phyloP scores from a whole-genome alignment of 495 filamentous ascomycete species.

The Xylaria acuta region DNA sequence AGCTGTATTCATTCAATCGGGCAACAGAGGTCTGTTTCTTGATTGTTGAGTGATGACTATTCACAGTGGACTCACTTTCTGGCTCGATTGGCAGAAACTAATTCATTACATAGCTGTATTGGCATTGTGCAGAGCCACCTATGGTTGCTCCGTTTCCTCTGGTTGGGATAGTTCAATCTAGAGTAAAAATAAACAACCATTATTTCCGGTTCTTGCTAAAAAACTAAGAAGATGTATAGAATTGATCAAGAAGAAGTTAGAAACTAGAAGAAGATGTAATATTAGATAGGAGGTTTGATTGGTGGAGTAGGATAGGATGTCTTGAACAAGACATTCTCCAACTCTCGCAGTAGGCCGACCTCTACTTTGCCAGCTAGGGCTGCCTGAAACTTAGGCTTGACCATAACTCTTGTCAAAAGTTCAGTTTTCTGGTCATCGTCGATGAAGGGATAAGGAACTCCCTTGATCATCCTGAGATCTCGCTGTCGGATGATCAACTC shows the following conservation, averaged over 20 bases:
- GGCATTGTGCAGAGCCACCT: background rate
- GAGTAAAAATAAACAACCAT: background rate
- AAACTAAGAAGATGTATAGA: background rate
- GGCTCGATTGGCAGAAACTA: background rate
- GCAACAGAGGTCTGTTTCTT: background rate
- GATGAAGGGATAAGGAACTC: constrained; percentile 20
- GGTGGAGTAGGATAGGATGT: constrained; percentile 33
- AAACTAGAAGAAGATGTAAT: background rate
- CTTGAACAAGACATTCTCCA: constrained; percentile 37
- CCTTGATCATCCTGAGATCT: background rate
- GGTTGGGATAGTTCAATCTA: background rate
- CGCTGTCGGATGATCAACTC: background rate
- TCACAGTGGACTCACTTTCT: background rate
- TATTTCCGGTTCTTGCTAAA: background rate
- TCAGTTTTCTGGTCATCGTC: constrained; percentile 22
- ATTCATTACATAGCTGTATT: background rate
- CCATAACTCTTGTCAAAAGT: constrained; percentile 30
- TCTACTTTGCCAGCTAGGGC: constrained; percentile 17
- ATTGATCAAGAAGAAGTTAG: background rate
- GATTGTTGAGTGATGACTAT: background rate
- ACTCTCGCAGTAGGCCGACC: constrained; percentile 6
- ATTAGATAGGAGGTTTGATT: background rate
- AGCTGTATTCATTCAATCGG: background rate
- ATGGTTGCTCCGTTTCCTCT: background rate
- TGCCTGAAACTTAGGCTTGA: constrained; percentile 23